These are phyloP conservation scores for Penicillium taxi DNA, from an alignment of 495 filamentous ascomycete species.

Conservation along the genomic window DNA sequence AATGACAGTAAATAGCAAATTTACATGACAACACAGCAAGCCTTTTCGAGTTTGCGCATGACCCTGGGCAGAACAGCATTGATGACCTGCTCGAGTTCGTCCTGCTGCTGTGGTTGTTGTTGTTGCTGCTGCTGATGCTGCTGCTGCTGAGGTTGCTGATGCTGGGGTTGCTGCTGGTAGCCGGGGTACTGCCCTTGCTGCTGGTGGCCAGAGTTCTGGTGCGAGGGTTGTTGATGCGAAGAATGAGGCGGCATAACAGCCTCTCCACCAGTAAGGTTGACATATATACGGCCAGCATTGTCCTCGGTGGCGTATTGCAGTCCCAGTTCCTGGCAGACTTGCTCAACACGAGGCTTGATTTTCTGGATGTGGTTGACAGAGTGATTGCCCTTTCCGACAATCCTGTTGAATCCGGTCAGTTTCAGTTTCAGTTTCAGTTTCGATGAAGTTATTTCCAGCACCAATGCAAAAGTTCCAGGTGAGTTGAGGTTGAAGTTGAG, in stretches of 20 bases:
- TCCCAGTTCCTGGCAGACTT: conserved; percentile 72
- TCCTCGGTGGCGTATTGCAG: conserved; percentile 76
- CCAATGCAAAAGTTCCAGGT: too few relatives aligned
- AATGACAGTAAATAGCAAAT: too few relatives aligned
- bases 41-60: conserved; percentile 56
- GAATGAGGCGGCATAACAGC: conserved; percentile 44
- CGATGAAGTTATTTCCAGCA: too few relatives aligned
- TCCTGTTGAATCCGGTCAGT: conserved; percentile 30
- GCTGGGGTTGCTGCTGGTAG: conserved; percentile 22
- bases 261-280: conserved; percentile 56
- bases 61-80: conserved; percentile 53
- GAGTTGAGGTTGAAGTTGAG: too few relatives aligned
- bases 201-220: conserved; percentile 34
- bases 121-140: conserved; percentile 30
- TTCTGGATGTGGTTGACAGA: conserved; percentile 70
- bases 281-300: conserved; percentile 78
- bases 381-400: conserved; percentile 94
- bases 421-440: background rate
- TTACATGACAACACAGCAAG: conserved; percentile 77
- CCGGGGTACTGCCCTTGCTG: too few relatives aligned
- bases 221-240: conserved; percentile 21
- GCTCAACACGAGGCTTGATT: conserved; percentile 84
- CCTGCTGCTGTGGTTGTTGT: conserved; percentile 44
- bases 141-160: conserved; percentile 34
- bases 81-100: conserved; percentile 56